Evolutionary conservation across 2,329 filamentous ascomycete genomes (phyloP).

Genomic region (Pseudocercospora macadamiae): DNA sequence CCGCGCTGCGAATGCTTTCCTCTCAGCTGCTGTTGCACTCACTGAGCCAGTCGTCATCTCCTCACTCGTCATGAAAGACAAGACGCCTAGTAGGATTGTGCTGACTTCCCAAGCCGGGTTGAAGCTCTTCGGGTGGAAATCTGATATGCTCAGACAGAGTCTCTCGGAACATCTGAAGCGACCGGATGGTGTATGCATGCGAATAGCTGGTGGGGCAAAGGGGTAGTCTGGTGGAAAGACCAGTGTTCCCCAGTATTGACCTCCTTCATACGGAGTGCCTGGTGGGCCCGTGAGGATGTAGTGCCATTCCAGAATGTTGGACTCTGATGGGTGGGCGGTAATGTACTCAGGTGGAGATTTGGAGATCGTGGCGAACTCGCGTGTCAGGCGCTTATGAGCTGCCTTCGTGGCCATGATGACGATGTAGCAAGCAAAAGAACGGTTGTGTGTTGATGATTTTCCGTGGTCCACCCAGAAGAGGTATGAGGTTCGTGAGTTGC

Average conservation of each 20-base stretch:
- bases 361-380: constrained; percentile 42
- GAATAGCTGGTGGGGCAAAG: constrained; percentile 94
- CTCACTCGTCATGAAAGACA: constrained; percentile 98
- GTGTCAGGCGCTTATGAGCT: constrained; percentile 43
- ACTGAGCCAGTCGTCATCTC: constrained; percentile 97
- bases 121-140: constrained; percentile 97
- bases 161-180: constrained; percentile 92
- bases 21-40: constrained; percentile 73
- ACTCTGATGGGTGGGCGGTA: constrained; percentile 37
- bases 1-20: constrained; percentile 73
- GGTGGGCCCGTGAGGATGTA: constrained; percentile 88
- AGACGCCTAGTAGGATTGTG: constrained; percentile 89
- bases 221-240: constrained; percentile 96
- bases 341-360: constrained; percentile 40
- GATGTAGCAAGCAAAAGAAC: neutral
- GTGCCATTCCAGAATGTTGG: constrained; percentile 43
- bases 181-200: constrained; percentile 97
- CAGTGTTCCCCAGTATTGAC: constrained; percentile 97
- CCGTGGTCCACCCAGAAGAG: too few species aligned
- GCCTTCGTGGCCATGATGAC: constrained; percentile 42
- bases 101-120: constrained; percentile 98
- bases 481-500: neutral
- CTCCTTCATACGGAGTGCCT: constrained; percentile 88
- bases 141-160: constrained; percentile 91
- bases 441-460: too few species aligned